Percentiles rank a stretch among this genome's conserved stretches.
These are phyloP conservation scores for Bothriochloa decipiens DNA, from an alignment of 176 grass and related monocot species.

Conservation along the genomic window DNA sequence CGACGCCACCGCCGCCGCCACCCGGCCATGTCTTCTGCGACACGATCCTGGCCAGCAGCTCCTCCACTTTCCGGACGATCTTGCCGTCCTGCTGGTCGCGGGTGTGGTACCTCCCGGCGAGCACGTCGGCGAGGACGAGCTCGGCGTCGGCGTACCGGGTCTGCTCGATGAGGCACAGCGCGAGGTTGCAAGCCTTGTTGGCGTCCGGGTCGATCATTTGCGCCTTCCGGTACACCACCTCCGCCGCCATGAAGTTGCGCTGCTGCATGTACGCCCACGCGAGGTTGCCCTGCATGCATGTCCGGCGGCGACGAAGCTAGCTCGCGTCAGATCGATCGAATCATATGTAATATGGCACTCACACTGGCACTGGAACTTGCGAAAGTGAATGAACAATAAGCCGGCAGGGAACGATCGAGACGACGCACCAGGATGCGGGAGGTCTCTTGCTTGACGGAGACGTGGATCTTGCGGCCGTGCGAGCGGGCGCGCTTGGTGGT, in stretches of 20 bases:
- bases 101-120: conserved; percentile 36
- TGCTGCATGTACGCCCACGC: conserved; percentile 96
- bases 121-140: conserved; percentile 52
- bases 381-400: neutral
- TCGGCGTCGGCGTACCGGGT: conserved; percentile 58
- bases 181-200: conserved; percentile 89
- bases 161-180: conserved; percentile 74
- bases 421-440: conserved; percentile 62
- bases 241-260: conserved; percentile 74
- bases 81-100: conserved; percentile 46
- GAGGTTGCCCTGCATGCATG: conserved; percentile 64
- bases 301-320: neutral
- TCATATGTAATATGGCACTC: no score
- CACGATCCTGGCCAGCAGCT: conserved; percentile 54
- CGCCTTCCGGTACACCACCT: conserved; percentile 85
- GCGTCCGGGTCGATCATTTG: conserved; percentile 88
- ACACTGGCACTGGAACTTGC: no score
- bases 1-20: neutral
- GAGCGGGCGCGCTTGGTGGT: conserved; percentile 69
- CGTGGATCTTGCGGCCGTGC: conserved; percentile 86
- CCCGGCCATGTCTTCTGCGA: neutral
- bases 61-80: conserved; percentile 58
- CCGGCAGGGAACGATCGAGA: no score
- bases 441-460: conserved; percentile 83
- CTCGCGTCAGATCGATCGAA: neutral